phyloP scores from a whole-genome alignment of 2,329 filamentous ascomycete species.

The Mycogone perniciosa region DNA sequence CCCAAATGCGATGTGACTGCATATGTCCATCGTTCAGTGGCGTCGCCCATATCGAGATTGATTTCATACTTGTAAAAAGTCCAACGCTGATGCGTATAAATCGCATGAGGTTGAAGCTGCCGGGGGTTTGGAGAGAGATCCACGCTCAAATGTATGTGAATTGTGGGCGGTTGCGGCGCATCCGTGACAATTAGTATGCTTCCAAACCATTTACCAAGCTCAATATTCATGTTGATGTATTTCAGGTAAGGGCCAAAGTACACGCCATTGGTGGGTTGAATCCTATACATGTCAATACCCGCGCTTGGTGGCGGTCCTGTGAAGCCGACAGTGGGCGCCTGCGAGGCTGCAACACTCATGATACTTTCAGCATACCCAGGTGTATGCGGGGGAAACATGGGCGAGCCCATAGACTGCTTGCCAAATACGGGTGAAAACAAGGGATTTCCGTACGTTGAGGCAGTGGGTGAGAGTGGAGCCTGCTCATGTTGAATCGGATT shows the following conservation, averaged over 20 bases:
- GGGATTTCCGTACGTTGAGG: conserved; percentile 69
- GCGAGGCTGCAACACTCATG: conserved; percentile 69
- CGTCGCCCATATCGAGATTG: conserved; percentile 83
- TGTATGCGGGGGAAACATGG: conserved; percentile 74
- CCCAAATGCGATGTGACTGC: conserved; percentile 94
- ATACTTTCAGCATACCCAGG: conserved; percentile 82
- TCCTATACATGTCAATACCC: conserved; percentile 90
- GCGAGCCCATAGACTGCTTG: conserved; percentile 55
- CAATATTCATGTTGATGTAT: conserved; percentile 95
- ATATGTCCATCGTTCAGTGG: conserved; percentile 88
- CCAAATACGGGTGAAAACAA: conserved; percentile 62
- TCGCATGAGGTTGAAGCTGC: conserved; percentile 74
- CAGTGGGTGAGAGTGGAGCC: conserved; percentile 74
- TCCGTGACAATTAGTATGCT: conserved; percentile 93
- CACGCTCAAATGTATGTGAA: conserved; percentile 84
- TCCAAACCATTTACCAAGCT: conserved; percentile 83
- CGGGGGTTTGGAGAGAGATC: conserved; percentile 90
- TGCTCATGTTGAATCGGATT: conserved; percentile 81
- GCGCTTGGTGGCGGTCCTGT: conserved; percentile 80
- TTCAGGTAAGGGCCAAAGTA: conserved; percentile 96
- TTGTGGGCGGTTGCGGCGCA: conserved; percentile 84
- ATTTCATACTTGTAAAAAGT: conserved; percentile 93
- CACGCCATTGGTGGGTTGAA: conserved; percentile 88
- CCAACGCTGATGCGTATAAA: conserved; percentile 88
- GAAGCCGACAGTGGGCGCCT: conserved; percentile 74